A percentile compares a stretch with the other conserved stretches of the same genome.
phyloP scores from a whole-genome alignment of 2,329 filamentous ascomycete species.

The Rutstroemia sydowiana region DNA sequence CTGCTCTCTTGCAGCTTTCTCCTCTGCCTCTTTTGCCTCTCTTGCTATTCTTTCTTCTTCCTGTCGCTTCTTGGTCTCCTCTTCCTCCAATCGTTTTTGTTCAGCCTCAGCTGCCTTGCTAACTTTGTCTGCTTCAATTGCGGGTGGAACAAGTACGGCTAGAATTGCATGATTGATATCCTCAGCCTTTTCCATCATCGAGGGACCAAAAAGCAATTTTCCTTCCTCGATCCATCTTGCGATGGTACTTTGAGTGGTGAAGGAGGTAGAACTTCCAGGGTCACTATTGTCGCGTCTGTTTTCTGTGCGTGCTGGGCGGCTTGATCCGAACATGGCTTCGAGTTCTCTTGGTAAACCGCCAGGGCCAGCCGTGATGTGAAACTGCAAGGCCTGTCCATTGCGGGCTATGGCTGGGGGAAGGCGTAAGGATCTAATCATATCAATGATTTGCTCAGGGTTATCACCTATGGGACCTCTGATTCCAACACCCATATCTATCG shows the following conservation, averaged over 20 bases:
- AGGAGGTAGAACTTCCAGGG: conserved; percentile 36
- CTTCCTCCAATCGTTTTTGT: conserved; percentile 45
- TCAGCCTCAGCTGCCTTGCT: conserved; percentile 54
- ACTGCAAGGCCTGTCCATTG: conserved; percentile 47
- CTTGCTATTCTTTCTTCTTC: conserved; percentile 59
- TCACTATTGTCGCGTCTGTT: conserved; percentile 24
- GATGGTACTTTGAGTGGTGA: conserved; percentile 63
- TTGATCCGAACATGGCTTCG: conserved; percentile 35
- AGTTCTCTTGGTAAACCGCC: conserved; percentile 46
- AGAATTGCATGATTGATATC: conserved; percentile 63
- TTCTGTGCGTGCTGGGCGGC: conserved; percentile 16
- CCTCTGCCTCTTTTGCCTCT: conserved; percentile 67
- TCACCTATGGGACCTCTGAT: conserved; percentile 28
- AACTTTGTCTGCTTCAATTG: conserved; percentile 73
- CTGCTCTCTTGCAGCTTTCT: conserved; percentile 58
- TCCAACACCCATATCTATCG: conserved; percentile 26
- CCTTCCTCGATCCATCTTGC: conserved; percentile 86
- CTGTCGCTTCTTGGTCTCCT: conserved; percentile 54
- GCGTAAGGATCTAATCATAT: conserved; percentile 29
- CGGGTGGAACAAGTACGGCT: conserved; percentile 70
- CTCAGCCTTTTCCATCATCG: conserved; percentile 60
- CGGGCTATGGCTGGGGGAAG: conserved; percentile 30
- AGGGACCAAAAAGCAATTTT: conserved; percentile 70
- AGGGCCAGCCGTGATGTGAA: conserved; percentile 48
- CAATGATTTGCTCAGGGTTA: conserved; percentile 24